Percentiles rank a stretch among this genome's conserved stretches.
phyloP scores from a whole-genome alignment of 306 rosid species.

The Casuarina glauca region DNA sequence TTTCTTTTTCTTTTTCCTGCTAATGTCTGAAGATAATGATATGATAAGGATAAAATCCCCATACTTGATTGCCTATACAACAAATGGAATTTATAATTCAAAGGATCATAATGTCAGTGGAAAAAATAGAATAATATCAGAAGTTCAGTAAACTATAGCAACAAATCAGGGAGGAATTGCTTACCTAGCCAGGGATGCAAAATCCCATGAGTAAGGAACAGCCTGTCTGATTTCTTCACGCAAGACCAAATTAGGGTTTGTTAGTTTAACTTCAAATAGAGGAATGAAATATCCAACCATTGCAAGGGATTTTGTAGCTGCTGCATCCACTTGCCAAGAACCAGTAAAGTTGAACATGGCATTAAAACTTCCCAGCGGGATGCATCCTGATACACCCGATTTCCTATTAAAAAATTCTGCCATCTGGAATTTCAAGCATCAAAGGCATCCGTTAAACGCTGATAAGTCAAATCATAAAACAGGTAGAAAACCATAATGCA shows the following conservation, averaged over 20 bases:
- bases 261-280: constrained; percentile 57
- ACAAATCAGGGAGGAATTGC: constrained; percentile 12
- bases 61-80: neutral
- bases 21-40: neutral
- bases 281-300: constrained; percentile 84
- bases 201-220: constrained; percentile 96
- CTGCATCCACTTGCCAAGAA: constrained; percentile 77
- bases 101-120: neutral
- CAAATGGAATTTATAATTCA: neutral
- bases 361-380: constrained; percentile 93
- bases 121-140: neutral
- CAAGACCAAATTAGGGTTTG: constrained; percentile 52
- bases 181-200: constrained; percentile 89
- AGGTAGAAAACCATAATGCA: neutral
- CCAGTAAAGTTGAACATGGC: constrained; percentile 95
- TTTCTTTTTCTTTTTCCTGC: neutral
- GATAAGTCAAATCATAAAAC: constrained; percentile 1
- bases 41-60: neutral
- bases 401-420: constrained; percentile 71
- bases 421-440: constrained; percentile 67
- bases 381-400: constrained; percentile 53
- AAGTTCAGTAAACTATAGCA: neutral
- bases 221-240: constrained; percentile 73
- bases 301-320: constrained; percentile 88
- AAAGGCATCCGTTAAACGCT: constrained; percentile 21